Base-by-base conservation (phyloP, 2,329 filamentous ascomycete genomes). In the Sporothrix phasma region DNA sequence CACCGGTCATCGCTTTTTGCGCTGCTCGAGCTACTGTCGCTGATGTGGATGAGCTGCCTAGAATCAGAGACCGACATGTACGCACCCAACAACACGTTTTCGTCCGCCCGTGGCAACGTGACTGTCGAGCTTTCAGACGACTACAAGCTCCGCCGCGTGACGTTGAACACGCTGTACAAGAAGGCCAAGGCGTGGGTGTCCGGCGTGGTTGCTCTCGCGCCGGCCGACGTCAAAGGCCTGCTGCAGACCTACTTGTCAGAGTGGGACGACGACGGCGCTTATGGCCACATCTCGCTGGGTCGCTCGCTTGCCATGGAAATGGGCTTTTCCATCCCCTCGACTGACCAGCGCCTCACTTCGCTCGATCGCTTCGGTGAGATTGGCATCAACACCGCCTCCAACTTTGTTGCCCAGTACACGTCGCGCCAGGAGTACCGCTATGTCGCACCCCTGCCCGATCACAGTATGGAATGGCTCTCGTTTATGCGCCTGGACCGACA, bases 351-450 rank as follows among this genome's bases (percentile, higher is more conserved):
- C 67, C 81, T 99, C 47, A 87, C 84, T 69, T 92, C 90, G 6
- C 86, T 99, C 58, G 90, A 95, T 69, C 83, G 82, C 41, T 83
- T 89, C 67, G 86, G 88, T 19, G 85, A 88, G 56, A 84, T 85
- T 62, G 85, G 85, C 67, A 88, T 97, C 73, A 96, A 97, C 73
- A 92, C 92, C 11, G 92, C 90, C 0, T 97, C 94, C 2, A 93
- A 97, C 73, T 96, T 99, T 70, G 86, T 99, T 72, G 92, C 94
- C 1, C 93, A 99, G 72, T 99, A 99, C 73, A 97, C 93, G 3
- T 95, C 92, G 29, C 88, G 94, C 43, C 95, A 99, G 73, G 92
- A 96, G 72, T 99, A 99, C 74, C 87, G 92, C 64, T 93, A 93
- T 72, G 86, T 91, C 11, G 91, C 96, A 72, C 83, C 85, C 2